Evolutionary conservation across 306 rosid species (phyloP).

Genomic region (Castanopsis chinensis): DNA sequence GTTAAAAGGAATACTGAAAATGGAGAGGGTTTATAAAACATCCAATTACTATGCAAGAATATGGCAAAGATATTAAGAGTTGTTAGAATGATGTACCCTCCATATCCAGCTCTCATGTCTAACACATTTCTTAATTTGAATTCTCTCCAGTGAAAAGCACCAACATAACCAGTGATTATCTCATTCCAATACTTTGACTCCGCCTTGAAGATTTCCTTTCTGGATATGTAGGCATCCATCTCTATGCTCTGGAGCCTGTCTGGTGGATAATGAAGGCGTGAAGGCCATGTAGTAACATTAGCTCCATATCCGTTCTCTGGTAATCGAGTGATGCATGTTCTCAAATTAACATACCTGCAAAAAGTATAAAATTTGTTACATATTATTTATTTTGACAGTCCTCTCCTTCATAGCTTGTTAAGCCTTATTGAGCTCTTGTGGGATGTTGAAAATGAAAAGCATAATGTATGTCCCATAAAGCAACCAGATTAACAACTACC

Average conservation of each 20-base stretch:
- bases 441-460: background rate
- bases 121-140: conserved; percentile 61
- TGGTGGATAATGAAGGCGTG: conserved; percentile 68
- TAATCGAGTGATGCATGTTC: conserved; percentile 64
- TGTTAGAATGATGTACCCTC: conserved; percentile 58
- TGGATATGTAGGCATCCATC: conserved; percentile 69
- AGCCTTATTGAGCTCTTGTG: background rate
- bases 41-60: background rate
- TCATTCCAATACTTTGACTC: conserved; percentile 86
- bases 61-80: background rate
- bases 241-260: conserved; percentile 78
- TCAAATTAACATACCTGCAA: conserved; percentile 65
- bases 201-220: conserved; percentile 73
- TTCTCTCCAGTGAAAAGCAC: conserved; percentile 64
- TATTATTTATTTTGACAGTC: background rate
- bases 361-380: conserved; percentile 12
- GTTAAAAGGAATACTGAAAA: conserved; percentile 6
- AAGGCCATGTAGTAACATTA: conserved; percentile 73
- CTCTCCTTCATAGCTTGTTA: background rate
- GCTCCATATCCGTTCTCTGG: conserved; percentile 68
- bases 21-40: conserved; percentile 2
- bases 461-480: background rate
- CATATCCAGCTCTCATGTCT: conserved; percentile 94
- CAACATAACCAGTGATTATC: conserved; percentile 58
- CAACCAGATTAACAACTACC: background rate